A percentile compares a stretch with the other conserved stretches of the same genome.
Evolutionary conservation across 345 rosid species (phyloP).

Genomic region (Citrus trifoliata): DNA sequence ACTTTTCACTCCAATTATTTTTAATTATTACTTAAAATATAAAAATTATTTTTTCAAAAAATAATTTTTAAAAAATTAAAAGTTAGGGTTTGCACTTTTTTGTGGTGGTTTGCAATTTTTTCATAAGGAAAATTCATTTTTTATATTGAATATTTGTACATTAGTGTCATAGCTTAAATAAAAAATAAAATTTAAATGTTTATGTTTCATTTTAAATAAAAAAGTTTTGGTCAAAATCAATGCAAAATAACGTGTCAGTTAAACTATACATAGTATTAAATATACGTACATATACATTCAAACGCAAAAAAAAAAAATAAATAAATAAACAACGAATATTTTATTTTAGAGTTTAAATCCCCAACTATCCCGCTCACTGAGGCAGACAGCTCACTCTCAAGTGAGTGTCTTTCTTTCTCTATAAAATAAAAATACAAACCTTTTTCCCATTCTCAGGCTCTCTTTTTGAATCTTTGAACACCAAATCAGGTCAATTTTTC

Average conservation of each 20-base stretch:
- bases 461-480: constrained; percentile 10
- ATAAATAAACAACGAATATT: background rate
- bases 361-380: constrained; percentile 18
- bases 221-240: background rate
- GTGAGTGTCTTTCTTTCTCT: background rate
- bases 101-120: too few relatives aligned
- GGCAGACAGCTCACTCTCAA: background rate
- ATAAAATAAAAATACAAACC: background rate
- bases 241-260: background rate
- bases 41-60: background rate
- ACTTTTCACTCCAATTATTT: background rate
- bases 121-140: too few relatives aligned
- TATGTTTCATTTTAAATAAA: too few relatives aligned
- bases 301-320: too few relatives aligned
- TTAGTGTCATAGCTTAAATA: background rate
- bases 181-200: too few relatives aligned
- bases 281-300: too few relatives aligned
- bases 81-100: background rate
- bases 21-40: background rate
- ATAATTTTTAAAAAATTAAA: background rate
- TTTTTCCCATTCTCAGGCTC: constrained; percentile 11
- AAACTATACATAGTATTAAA: too few relatives aligned
- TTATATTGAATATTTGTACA: too few relatives aligned
- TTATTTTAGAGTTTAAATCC: constrained; percentile 15
- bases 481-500: constrained; percentile 4